Evolutionary conservation across 2,329 filamentous ascomycete genomes (phyloP).

Genomic region (Xylaria digitata): DNA sequence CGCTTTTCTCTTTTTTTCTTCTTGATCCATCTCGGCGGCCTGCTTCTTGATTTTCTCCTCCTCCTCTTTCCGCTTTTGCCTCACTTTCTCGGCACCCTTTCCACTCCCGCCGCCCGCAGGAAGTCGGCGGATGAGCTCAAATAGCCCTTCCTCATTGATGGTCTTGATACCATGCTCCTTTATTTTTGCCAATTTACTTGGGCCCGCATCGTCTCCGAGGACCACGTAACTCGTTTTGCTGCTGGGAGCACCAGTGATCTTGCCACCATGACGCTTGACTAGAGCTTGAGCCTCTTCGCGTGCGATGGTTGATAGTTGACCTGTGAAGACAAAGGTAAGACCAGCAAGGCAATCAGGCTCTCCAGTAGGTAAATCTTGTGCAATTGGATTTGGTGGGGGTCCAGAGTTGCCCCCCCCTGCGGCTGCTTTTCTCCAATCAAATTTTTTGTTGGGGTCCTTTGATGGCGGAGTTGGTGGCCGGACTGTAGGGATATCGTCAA

Average conservation of each 20-base stretch:
- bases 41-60: slow-evolving; percentile 83
- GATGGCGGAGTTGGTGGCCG: slow-evolving; percentile 85
- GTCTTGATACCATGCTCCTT: slow-evolving; percentile 83
- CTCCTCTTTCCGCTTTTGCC: slow-evolving; percentile 86
- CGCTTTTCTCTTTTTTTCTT: slow-evolving; percentile 72
- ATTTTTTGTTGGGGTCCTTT: slow-evolving; percentile 76
- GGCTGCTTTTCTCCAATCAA: slow-evolving; percentile 76
- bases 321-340: slow-evolving; percentile 94
- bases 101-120: slow-evolving; percentile 89
- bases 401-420: slow-evolving; percentile 70
- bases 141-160: slow-evolving; percentile 92
- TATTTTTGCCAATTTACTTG: slow-evolving; percentile 92
- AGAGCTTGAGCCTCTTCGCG: slow-evolving; percentile 86
- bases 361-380: slow-evolving; percentile 81
- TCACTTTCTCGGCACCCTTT: slow-evolving; percentile 85
- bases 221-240: slow-evolving; percentile 95
- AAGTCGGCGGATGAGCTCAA: slow-evolving; percentile 82
- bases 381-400: slow-evolving; percentile 71
- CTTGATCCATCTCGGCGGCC: slow-evolving; percentile 85
- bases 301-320: slow-evolving; percentile 81
- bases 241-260: slow-evolving; percentile 85
- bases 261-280: slow-evolving; percentile 94
- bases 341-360: slow-evolving; percentile 91
- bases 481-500: slow-evolving; percentile 87
- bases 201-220: slow-evolving; percentile 89